Evolutionary conservation across 2,329 filamentous ascomycete genomes (phyloP), one percentile per base, ranked within the genome.

Genomic region (Calycina herbarum): DNA sequence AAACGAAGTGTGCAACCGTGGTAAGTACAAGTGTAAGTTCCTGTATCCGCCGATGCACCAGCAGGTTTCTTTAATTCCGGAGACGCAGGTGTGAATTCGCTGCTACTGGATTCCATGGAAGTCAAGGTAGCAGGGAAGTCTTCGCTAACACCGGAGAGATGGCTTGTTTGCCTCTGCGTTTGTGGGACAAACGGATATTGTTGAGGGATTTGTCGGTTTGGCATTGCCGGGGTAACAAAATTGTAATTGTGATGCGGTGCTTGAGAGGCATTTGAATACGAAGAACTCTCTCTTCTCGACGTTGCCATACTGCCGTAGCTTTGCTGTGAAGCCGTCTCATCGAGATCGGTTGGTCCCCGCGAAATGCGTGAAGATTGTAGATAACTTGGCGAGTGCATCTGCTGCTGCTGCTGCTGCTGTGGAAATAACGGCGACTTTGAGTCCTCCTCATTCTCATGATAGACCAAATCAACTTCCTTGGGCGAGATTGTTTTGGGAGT

Each of bases 1-100:
- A 99, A 99, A 62, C 95, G 90, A 71, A 90, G 82, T 0, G 89
- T 89, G 76, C 95, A 98, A 11, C 93, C 93, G 74, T 96, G 93
- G 73, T 97, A 97, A 0, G 94, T 97, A 78, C 95, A 99, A 0
- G 94, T 96, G 79, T 97, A 99, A 0, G 94, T 97, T 13, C 94
- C 94, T 24, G 89, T 86, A 70, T 96, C 92, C 0, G 93, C 91
- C 17, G 82, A 82, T 1, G 89, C 88, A 51, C 87, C 83, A 1
- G 80, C 77, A 0, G 93, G 92, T 45, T 84, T 81, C 74, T 69
- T 71, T 27, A 70, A 59, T 17, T 73, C 71, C 15, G 67, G 66
- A 7, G 68, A 45, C n/a, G 75, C 74, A 5, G 71, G 67, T 61
- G 72, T 77, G 77, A 71, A 81, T 72, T 71, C 74, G 77, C 74